Evolutionary conservation across 805 yeast species (phyloP).

Genomic region (Saturnispora saitoi): DNA sequence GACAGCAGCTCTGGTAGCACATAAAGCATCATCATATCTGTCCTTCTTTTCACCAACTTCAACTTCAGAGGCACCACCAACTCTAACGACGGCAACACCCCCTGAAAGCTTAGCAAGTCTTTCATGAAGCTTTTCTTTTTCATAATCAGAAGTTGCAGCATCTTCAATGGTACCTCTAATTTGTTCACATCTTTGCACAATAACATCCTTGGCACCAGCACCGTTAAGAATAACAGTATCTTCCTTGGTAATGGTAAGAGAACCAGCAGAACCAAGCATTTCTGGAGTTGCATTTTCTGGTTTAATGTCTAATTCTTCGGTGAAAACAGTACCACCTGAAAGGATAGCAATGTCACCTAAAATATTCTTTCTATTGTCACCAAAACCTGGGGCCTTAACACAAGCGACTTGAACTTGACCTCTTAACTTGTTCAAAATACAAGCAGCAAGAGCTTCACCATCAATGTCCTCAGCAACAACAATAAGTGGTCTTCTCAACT

Average conservation of each 20-base stretch:
- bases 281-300: slow-evolving; percentile 92
- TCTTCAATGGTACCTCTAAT: slow-evolving; percentile 76
- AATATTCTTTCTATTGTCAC: slow-evolving; percentile 96
- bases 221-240: slow-evolving; percentile 94
- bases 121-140: slow-evolving; percentile 93
- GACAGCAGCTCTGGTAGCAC: slow-evolving; percentile 98
- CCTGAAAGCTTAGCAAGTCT: slow-evolving; percentile 94
- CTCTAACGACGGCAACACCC: slow-evolving; percentile 97
- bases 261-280: slow-evolving; percentile 83
- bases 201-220: slow-evolving; percentile 74
- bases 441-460: slow-evolving; percentile 98
- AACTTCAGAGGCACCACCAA: slow-evolving; percentile 94
- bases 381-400: slow-evolving; percentile 98
- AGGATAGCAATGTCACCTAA: slow-evolving; percentile 91
- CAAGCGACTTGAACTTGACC: slow-evolving; percentile 97
- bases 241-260: slow-evolving; percentile 88
- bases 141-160: slow-evolving; percentile 76
- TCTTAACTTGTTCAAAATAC: slow-evolving; percentile 92
- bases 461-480: slow-evolving; percentile 94
- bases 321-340: slow-evolving; percentile 86
- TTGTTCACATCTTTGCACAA: slow-evolving; percentile 85
- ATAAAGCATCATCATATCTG: slow-evolving; percentile 95
- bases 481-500: slow-evolving; percentile 84
- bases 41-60: slow-evolving; percentile 99
- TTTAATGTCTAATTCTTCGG: slow-evolving; percentile 91